Evolutionary conservation across 306 rosid genomes (phyloP), one percentile per base, ranked within the genome.

Genomic region (Vicia faba): DNA sequence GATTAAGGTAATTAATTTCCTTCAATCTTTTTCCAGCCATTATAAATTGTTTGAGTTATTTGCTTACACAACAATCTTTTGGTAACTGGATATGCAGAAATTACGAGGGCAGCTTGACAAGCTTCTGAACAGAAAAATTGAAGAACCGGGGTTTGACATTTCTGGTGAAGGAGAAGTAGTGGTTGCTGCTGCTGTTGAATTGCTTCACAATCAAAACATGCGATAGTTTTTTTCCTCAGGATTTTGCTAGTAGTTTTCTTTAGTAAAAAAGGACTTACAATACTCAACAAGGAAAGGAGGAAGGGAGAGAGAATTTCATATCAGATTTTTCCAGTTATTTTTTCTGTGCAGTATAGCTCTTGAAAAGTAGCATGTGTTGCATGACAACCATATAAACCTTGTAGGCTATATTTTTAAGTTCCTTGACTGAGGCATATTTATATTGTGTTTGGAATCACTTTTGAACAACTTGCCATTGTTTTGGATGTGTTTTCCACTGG

Each of bases 51-150:
- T 39, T 31, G 45, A 15, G 26, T 19, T 49, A 29, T 44, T 29
- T 44, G 58, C 45, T 64, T 54, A 45, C 69, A 4, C 65, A 6
- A 20, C 41, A 38, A 40, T 76, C 66, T 74, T 56, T 39, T 68
- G 68, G 43, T 65, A 29, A 64, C 50, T 64, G 35, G 11, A 54
- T 75, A 74, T 64, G 77, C 87, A 93, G 98, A 93, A 86, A 79
- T 66, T 93, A 76, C 96, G 96, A 0, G 77, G 84, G 14, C 97
- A 89, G 77, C 96, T 89, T 13, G 98, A 88, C 79, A 89, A 78
- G 84, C 96, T 93, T 73, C 75, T 93, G 20, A 89, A 84, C 51
- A 88, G 82, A 64, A 93, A 93, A 78, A 88, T 93, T 43, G 81
- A 82, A 75, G 96, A 93, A 48, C 96, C 96, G 5, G 85, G 86